Evolutionary conservation across 257 asterid species (phyloP), one percentile per base, ranked within the genome.

Genomic region (Eustoma russellianum): DNA sequence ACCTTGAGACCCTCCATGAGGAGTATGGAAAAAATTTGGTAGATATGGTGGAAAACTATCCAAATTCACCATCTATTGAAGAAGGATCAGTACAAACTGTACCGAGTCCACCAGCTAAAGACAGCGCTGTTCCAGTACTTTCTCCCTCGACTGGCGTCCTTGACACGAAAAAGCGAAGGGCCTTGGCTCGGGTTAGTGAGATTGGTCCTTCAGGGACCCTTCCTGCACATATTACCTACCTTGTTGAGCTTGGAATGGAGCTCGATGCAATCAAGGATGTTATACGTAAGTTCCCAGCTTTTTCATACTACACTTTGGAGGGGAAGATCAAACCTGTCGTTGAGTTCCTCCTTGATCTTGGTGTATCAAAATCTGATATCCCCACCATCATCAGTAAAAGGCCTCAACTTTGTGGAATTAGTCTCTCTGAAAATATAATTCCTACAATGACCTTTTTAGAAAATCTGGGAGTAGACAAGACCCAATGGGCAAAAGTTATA

Each of bases 391-490:
- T 91, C 52, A 74, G 59, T 69, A 84, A 80, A 73, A 74, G 98
- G 74, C 98, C 96, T 79, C 98, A 84, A 68, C 94, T 91, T 52
- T 84, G 95, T 71, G 96, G 98, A 52, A 91, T 91, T 44, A 91
- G 96, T 58, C 92, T 91, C 52, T 77, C 86, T 0, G 98, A 80
- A 63, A 87, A 91, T 63, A 71, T 91, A 41, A 91, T 91, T 65
- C 96, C 98, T 7, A 91, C 98, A 5, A 87, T 87, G 95, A 57
- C 72, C 19, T 91, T 78, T 69, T 83, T 91, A 40, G 98, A 91
- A 73, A 80, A 84, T 17, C 57, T 91, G 24, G 96, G 98, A 0
- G 79, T 87, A 41, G 98, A 91, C 34, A 83, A 87, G 70, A 73
- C 55, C 65, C 89, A 77, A 50, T 91, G 96, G 98, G 96, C 96